These are phyloP conservation scores for Phascolomyces articulosus DNA, from an alignment of 371 early-diverging fungal genomes.

Conservation along the genomic window DNA sequence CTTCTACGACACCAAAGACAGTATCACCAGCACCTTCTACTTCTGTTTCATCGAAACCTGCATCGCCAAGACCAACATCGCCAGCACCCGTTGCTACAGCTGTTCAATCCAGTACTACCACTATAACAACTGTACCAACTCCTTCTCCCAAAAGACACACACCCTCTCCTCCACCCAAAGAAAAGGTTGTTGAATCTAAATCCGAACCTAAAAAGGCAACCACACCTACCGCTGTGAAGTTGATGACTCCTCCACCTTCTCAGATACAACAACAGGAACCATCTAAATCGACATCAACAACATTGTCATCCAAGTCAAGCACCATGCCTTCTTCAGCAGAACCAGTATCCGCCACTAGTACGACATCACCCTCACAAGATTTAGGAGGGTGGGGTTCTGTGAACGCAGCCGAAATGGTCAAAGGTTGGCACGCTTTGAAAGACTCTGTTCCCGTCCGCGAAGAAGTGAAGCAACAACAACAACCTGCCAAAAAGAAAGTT, in stretches of 20 bases:
- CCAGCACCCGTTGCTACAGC: conserved; percentile 33
- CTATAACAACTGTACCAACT: not conserved
- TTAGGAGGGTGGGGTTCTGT: not conserved
- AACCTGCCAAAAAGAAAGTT: not conserved
- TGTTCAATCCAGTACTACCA: too few relatives aligned
- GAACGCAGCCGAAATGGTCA: not conserved
- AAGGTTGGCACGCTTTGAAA: conserved; percentile 15
- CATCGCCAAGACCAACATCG: conserved; percentile 26
- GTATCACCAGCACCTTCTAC: not conserved
- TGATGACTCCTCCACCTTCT: not conserved
- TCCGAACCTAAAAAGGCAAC: not conserved
- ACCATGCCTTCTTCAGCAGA: not conserved
- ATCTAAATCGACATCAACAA: not conserved
- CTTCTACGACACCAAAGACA: not conserved
- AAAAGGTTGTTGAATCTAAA: not conserved
- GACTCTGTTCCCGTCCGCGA: conserved; percentile 11
- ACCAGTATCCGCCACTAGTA: not conserved
- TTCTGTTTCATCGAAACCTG: not conserved
- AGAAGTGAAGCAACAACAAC: not conserved
- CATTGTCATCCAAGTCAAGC: not conserved
- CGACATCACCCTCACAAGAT: not conserved
- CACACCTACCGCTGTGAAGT: not conserved
- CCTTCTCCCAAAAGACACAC: not conserved
- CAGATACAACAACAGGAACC: not conserved
- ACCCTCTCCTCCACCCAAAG: not conserved